phyloP scores from a whole-genome alignment of 768 basidiomycete species.

The Clitopilus passeckerianus region DNA sequence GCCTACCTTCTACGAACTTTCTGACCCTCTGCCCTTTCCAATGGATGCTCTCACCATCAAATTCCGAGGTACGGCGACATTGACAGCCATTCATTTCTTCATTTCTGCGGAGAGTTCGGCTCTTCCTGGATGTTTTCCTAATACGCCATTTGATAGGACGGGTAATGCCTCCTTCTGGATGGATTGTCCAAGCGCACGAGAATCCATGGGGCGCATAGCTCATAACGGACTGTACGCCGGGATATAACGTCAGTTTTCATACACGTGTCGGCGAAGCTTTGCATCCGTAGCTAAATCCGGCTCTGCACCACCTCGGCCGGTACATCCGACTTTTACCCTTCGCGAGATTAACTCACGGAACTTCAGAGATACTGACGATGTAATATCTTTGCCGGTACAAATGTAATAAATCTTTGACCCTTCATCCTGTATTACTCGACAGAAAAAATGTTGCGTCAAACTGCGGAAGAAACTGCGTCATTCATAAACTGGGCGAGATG shows the following conservation, averaged over 20 bases:
- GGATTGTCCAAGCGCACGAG: not conserved
- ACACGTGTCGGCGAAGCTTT: conserved; percentile 10
- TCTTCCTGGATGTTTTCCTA: conserved; percentile 6
- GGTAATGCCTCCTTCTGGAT: not conserved
- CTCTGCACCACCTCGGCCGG: conserved; percentile 10
- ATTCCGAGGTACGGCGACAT: conserved; percentile 6
- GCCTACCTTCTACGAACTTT: not conserved
- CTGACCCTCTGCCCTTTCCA: not conserved
- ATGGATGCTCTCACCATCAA: conserved; percentile 4
- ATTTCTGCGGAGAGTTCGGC: conserved; percentile 11
- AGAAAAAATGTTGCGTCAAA: not conserved
- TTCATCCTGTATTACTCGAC: not conserved
- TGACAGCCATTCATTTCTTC: conserved; percentile 2
- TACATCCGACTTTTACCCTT: conserved; percentile 14
- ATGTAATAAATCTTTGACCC: not conserved
- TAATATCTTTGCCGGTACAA: not conserved
- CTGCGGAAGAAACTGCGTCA: not conserved
- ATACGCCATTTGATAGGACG: not conserved
- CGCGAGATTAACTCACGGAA: conserved; percentile 1
- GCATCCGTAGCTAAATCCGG: not conserved
- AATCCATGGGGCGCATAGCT: conserved; percentile 7
- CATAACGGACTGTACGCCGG: conserved; percentile 15
- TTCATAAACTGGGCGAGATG: not conserved
- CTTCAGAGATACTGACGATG: not conserved
- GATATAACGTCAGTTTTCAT: conserved; percentile 11